phyloP scores from a whole-genome alignment of 2,329 filamentous ascomycete genomes.

The Colletotrichum sp. region DNA sequence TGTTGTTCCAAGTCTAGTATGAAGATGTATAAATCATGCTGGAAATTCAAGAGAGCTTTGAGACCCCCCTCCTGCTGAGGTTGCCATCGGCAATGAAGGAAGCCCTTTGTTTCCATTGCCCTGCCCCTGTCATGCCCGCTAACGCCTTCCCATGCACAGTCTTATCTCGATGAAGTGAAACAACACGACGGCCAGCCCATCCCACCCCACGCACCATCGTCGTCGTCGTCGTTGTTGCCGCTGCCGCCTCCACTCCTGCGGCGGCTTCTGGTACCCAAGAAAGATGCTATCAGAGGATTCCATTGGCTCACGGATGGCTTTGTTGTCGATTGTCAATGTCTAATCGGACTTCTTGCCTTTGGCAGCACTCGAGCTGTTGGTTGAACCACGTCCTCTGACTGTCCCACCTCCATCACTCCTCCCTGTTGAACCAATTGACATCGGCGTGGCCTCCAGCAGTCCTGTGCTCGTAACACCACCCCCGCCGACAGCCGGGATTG shows the following conservation, averaged over 20 bases:
- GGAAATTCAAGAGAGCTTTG: background rate
- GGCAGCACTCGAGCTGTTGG: constrained; percentile 32
- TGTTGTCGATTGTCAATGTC: background rate
- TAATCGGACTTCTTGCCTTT: constrained; percentile 56
- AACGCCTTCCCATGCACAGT: constrained; percentile 10
- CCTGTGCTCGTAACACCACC: constrained; percentile 24
- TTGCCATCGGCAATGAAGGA: background rate
- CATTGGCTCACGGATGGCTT: background rate
- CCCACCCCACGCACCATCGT: background rate
- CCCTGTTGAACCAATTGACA: constrained; percentile 37
- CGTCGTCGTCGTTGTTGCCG: background rate
- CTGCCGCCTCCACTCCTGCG: background rate
- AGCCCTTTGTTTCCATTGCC: background rate
- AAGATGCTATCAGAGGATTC: background rate
- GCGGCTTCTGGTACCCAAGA: background rate
- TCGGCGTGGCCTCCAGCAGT: constrained; percentile 34
- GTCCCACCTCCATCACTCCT: constrained; percentile 42
- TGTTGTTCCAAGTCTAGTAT: background rate
- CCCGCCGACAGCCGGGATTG: constrained; percentile 15
- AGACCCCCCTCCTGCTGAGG: background rate
- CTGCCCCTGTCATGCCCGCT: background rate
- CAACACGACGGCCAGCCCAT: background rate
- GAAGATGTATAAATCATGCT: background rate
- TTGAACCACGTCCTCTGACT: constrained; percentile 35
- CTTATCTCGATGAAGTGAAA: background rate